Percentiles rank a stretch among this genome's conserved stretches.
Conservation (phyloP, 306 rosid genomes). For the Glycine tomentella region DNA sequence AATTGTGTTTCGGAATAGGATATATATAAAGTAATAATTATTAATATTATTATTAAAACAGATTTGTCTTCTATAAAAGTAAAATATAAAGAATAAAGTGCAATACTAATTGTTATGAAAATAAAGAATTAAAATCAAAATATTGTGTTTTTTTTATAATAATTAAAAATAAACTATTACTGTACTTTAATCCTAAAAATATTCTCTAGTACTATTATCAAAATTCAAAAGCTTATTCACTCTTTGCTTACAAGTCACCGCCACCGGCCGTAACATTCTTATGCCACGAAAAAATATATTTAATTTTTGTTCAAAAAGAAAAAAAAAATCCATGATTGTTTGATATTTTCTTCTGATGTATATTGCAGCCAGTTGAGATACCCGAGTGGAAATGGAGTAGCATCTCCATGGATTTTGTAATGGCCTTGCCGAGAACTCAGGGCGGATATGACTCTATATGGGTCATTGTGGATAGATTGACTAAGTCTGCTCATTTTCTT, state of each 20-base stretch:
- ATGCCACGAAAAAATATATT: constrained; percentile 16
- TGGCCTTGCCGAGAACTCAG: too few species aligned
- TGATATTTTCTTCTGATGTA: constrained; percentile 42
- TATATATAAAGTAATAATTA: not conserved
- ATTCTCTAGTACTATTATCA: too few species aligned
- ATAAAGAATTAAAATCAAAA: not conserved
- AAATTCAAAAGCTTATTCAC: not conserved
- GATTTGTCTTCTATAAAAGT: not conserved
- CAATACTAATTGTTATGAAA: not conserved
- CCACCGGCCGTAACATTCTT: not conserved
- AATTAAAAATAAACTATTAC: not conserved
- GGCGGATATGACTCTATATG: too few species aligned
- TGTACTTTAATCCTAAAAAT: not conserved
- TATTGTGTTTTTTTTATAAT: not conserved
- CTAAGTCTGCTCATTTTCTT: too few species aligned
- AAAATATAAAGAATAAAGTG: not conserved
- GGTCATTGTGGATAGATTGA: too few species aligned
- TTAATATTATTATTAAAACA: not conserved
- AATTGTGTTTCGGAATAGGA: not conserved
- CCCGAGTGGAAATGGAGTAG: too few species aligned
- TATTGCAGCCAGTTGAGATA: too few species aligned
- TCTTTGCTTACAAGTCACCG: constrained; percentile 41
- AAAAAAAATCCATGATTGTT: constrained; percentile 16
- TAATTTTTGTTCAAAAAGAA: not conserved
- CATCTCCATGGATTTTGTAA: too few species aligned